A percentile compares a stretch with the other conserved stretches of the same genome.
phyloP scores from a whole-genome alignment of 2,329 filamentous ascomycete genomes.

The Penicillium frequentans region DNA sequence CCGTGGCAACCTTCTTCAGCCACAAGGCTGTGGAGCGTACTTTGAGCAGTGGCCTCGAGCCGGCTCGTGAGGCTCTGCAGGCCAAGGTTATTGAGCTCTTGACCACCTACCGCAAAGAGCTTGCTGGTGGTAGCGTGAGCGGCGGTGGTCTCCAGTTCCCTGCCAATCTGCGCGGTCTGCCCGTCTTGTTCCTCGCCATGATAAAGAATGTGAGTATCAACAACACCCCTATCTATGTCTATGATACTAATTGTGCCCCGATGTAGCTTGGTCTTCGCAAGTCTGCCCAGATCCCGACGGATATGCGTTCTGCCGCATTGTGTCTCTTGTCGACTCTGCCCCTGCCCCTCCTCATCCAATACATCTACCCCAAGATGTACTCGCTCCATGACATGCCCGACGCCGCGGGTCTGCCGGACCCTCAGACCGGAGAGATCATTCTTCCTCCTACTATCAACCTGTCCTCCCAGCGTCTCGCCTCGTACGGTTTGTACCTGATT shows the following conservation, averaged over 20 bases:
- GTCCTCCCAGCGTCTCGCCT: conserved; percentile 80
- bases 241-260: conserved; percentile 23
- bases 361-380: conserved; percentile 84
- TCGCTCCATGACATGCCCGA: conserved; percentile 96
- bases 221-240: conserved; percentile 9
- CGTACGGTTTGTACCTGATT: conserved; percentile 92
- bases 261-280: conserved; percentile 73
- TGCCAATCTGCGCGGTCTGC: conserved; percentile 83
- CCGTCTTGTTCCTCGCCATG: conserved; percentile 85
- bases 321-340: conserved; percentile 93
- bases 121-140: conserved; percentile 93
- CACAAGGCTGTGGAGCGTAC: conserved; percentile 96
- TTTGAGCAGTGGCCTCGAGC: conserved; percentile 81
- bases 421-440: conserved; percentile 82
- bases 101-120: conserved; percentile 94
- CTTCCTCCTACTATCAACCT: conserved; percentile 83
- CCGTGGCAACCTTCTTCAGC: conserved; percentile 90
- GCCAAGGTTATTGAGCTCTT: conserved; percentile 89
- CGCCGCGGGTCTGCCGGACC: conserved; percentile 80
- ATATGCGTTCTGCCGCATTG: conserved; percentile 88
- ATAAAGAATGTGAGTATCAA: conserved; percentile 79
- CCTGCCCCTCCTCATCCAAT: conserved; percentile 85
- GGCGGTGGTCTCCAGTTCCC: conserved; percentile 90
- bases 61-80: conserved; percentile 86
- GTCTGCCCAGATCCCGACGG: conserved; percentile 89